Percentiles rank a stretch among this genome's conserved stretches.
These are phyloP conservation scores for Borovskyia barvae DNA, from an alignment of 208 protist genomes.

Conservation along the genomic window DNA sequence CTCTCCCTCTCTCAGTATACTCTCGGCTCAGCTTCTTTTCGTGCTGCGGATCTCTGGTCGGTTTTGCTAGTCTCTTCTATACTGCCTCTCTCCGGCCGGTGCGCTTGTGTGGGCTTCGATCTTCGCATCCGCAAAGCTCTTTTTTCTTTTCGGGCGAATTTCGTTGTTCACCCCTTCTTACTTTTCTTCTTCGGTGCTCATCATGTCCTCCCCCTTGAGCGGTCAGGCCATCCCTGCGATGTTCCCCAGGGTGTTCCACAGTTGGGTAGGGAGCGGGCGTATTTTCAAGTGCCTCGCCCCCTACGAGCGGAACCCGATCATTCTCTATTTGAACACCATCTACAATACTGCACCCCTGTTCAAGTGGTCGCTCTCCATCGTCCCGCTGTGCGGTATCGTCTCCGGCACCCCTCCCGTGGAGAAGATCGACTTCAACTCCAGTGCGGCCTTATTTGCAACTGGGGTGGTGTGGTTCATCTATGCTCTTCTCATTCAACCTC, in stretches of 20 bases:
- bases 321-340: conserved; percentile 85
- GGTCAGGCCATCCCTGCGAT: conserved; percentile 74
- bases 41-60: too few species aligned
- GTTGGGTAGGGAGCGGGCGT: conserved; percentile 68
- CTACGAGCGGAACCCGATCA: conserved; percentile 61
- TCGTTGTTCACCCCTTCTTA: neutral
- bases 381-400: conserved; percentile 86
- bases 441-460: conserved; percentile 67
- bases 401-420: conserved; percentile 75
- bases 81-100: neutral
- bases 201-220: conserved; percentile 44
- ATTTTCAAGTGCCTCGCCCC: conserved; percentile 78
- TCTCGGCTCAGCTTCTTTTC: too few species aligned
- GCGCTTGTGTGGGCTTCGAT: neutral
- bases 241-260: conserved; percentile 72
- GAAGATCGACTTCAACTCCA: conserved; percentile 90
- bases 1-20: conserved; percentile 12
- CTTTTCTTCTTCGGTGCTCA: neutral
- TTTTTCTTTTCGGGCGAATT: conserved; percentile 1
- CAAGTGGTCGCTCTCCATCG: conserved; percentile 88
- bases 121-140: neutral
- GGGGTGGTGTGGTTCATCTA: conserved; percentile 88
- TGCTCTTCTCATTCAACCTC: conserved; percentile 84
- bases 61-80: neutral
- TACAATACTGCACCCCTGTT: conserved; percentile 85